Evolutionary conservation across 768 basidiomycete genomes (phyloP).

Genomic region (Mycena chlorophos): DNA sequence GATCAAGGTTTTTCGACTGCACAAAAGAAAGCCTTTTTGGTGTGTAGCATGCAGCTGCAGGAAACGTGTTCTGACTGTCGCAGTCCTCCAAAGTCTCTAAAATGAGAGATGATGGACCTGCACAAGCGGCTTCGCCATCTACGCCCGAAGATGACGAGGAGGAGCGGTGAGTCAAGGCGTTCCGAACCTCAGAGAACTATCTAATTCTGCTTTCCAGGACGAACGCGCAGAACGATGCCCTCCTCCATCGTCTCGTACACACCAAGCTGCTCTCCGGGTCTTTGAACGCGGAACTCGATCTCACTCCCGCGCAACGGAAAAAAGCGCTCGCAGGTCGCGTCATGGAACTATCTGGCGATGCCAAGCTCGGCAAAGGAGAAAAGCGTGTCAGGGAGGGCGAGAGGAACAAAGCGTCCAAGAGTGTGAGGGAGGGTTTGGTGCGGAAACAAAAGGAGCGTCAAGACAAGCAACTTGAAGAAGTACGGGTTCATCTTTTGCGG

Average conservation of each 20-base stretch:
- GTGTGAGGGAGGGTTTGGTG: slow-evolving; percentile 67
- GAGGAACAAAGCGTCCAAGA: slow-evolving; percentile 69
- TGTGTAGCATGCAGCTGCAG: too few relatives aligned
- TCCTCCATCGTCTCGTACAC: slow-evolving; percentile 78
- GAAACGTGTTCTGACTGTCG: too few relatives aligned
- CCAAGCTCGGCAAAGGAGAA: slow-evolving; percentile 77
- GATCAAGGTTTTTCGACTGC: slow-evolving; percentile 32
- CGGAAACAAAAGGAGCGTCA: slow-evolving; percentile 61
- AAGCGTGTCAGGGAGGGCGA: slow-evolving; percentile 58
- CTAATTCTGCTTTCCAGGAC: slow-evolving; percentile 46
- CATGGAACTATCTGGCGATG: slow-evolving; percentile 66
- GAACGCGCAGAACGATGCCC: slow-evolving; percentile 74
- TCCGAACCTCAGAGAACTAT: background rate
- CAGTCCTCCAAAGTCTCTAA: slow-evolving; percentile 81
- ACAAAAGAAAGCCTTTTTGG: slow-evolving; percentile 76
- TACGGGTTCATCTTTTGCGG: slow-evolving; percentile 37
- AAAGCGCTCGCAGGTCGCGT: slow-evolving; percentile 80
- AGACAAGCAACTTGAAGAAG: slow-evolving; percentile 65
- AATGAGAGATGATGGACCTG: slow-evolving; percentile 40
- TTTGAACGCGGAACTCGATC: slow-evolving; percentile 56
- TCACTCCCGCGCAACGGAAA: slow-evolving; percentile 65
- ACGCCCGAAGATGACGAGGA: slow-evolving; percentile 49
- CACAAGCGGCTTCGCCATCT: slow-evolving; percentile 24
- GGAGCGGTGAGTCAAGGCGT: slow-evolving; percentile 44
- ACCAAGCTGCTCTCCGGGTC: slow-evolving; percentile 79